Evolutionary conservation across 108 stramenopile genomes (phyloP).

Genomic region (Phaeodactylum tricornutum): DNA sequence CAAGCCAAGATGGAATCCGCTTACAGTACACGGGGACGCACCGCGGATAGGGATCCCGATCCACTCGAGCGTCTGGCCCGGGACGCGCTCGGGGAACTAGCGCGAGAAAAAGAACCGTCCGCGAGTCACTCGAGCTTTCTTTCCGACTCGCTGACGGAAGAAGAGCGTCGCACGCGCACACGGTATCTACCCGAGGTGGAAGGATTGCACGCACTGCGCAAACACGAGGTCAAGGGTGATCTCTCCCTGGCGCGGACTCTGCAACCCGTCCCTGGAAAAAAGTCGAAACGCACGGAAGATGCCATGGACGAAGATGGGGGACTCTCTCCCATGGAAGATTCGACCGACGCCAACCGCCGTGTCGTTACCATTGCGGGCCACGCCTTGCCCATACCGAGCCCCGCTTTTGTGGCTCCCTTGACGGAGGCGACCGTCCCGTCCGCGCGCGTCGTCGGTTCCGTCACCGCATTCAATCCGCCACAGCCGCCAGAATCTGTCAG

Average conservation of each 20-base stretch:
- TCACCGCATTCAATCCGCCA: conserved; percentile 76
- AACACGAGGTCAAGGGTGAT: conserved; percentile 69
- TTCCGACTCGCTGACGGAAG: conserved; percentile 62
- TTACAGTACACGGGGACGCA: conserved; percentile 13
- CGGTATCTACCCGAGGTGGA: conserved; percentile 72
- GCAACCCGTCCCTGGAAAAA: conserved; percentile 1
- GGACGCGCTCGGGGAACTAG: conserved; percentile 15
- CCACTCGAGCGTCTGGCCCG: conserved; percentile 6
- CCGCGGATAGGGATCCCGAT: neutral
- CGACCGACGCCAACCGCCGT: conserved; percentile 15
- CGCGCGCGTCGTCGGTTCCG: conserved; percentile 48
- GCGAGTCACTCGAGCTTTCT: conserved; percentile 33
- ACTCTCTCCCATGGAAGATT: conserved; percentile 26
- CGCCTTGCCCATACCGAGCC: conserved; percentile 14
- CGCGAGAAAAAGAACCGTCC: conserved; percentile 4
- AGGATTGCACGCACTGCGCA: conserved; percentile 64
- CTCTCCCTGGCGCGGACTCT: conserved; percentile 39
- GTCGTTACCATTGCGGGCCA: conserved; percentile 4
- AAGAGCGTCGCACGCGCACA: conserved; percentile 63
- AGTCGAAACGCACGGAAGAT: conserved; percentile 10
- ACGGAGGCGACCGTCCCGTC: conserved; percentile 14
- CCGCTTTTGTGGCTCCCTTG: conserved; percentile 31
- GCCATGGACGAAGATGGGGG: conserved; percentile 25
- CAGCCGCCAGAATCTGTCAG: conserved; percentile 78
- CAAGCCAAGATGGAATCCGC: conserved; percentile 1